A percentile compares a stretch with the other conserved stretches of the same genome.
Conservation (phyloP, 2,329 filamentous ascomycete species). For the Fusarium chaquense region DNA sequence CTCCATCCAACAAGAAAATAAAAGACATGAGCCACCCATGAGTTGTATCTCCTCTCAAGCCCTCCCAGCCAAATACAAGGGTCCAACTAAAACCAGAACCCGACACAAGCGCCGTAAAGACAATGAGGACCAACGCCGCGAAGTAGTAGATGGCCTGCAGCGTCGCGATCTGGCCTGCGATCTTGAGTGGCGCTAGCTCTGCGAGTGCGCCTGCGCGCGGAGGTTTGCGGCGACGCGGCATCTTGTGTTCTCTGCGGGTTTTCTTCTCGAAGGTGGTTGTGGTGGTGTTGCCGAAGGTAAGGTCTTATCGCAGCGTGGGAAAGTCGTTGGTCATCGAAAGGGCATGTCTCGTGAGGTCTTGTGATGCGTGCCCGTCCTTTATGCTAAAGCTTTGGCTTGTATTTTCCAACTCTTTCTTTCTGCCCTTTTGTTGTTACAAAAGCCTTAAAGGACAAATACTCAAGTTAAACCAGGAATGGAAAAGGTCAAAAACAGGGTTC, state of each 20-base stretch:
- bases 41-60: slow-evolving; percentile 71
- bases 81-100: slow-evolving; percentile 66
- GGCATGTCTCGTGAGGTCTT: slow-evolving; percentile 40
- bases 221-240: slow-evolving; percentile 69
- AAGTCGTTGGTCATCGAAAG: slow-evolving; percentile 30
- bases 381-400: slow-evolving; percentile 6
- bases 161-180: slow-evolving; percentile 69
- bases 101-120: slow-evolving; percentile 70
- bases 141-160: slow-evolving; percentile 69
- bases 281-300: not conserved
- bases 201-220: slow-evolving; percentile 70
- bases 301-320: slow-evolving; percentile 10
- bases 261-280: not conserved
- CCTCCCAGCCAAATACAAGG: slow-evolving; percentile 69
- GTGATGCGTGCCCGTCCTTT: slow-evolving; percentile 20
- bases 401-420: not conserved
- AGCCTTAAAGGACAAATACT: not conserved
- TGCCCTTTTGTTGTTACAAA: not conserved
- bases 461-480: slow-evolving; percentile 1
- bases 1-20: slow-evolving; percentile 68
- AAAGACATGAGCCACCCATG: slow-evolving; percentile 71
- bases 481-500: not conserved
- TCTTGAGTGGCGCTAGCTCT: slow-evolving; percentile 71
- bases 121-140: slow-evolving; percentile 63
- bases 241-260: slow-evolving; percentile 37